These are phyloP conservation scores for Sugiyamaella qingdaonensis DNA, from an alignment of 805 yeast genomes.

Conservation along the genomic window DNA sequence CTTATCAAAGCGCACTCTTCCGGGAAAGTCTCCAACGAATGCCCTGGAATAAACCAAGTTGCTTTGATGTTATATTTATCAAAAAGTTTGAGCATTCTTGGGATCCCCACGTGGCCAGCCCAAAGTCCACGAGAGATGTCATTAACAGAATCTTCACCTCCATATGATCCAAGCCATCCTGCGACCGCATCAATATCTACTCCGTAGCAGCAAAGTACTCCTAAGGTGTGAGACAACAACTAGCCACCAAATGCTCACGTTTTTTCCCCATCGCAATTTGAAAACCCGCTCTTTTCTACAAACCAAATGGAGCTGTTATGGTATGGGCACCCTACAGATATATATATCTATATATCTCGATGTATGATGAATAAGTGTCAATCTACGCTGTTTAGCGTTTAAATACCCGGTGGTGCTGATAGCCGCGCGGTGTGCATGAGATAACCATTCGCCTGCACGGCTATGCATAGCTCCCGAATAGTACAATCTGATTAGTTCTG, in stretches of 20 bases:
- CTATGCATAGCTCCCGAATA: too few relatives aligned
- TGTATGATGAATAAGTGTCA: too few relatives aligned
- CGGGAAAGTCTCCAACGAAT: slow-evolving; percentile 38
- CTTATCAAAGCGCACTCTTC: slow-evolving; percentile 35
- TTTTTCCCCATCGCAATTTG: not conserved
- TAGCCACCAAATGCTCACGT: not conserved
- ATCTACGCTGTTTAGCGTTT: too few relatives aligned
- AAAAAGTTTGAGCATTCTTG: slow-evolving; percentile 34
- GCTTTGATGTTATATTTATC: slow-evolving; percentile 36
- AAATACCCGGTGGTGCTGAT: too few relatives aligned
- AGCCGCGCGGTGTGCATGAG: too few relatives aligned
- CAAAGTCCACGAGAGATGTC: slow-evolving; percentile 37
- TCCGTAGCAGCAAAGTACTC: slow-evolving; percentile 36
- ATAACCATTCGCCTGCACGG: too few relatives aligned
- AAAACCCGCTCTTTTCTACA: not conserved
- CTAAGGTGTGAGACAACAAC: slow-evolving; percentile 15
- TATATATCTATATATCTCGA: too few relatives aligned
- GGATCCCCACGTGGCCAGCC: slow-evolving; percentile 38
- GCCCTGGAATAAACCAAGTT: slow-evolving; percentile 40
- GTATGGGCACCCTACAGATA: too few relatives aligned
- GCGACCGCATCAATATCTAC: slow-evolving; percentile 39
- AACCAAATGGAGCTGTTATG: too few relatives aligned
- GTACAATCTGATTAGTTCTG: too few relatives aligned
- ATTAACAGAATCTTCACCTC: slow-evolving; percentile 36
- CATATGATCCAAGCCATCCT: slow-evolving; percentile 39